Evolutionary conservation across 139 green algal species (phyloP), one percentile per base, ranked within the genome.

Genomic region (Zygnema cylindricum): DNA sequence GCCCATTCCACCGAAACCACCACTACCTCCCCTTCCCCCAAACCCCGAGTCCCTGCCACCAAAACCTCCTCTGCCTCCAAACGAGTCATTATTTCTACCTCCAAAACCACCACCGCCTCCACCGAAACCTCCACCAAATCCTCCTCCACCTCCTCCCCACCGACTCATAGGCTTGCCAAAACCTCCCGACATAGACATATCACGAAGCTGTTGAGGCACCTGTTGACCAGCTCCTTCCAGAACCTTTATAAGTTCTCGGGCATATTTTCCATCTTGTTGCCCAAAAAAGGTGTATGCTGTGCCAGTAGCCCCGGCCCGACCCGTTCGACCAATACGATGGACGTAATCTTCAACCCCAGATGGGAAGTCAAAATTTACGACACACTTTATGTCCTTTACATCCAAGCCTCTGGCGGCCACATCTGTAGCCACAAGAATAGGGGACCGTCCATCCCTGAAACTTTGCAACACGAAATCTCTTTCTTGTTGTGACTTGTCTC

Each of bases 401-500:
- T 98, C 95, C 55, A 96, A 90, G 11, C 94, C 94, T 23, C 94
- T 92, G 16, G 94, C 94, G 0, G 94, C 94, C 40, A 96, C 94
- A 81, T 96, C 94, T 23, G 94, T 96, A 54, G 94, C 94, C 21
- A 94, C 76, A 84, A 96, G 92, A 81, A 95, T 92, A 25, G 92
- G 92, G 2, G 41, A 43, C 21, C 82, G 75, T 7, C 94, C 92
- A 39, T 84, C 21, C 25, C 83, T 23, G 81, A 96, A 96, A 76
- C 89, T 69, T 11, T 69, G 57, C 16, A 98, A 91, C 40, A 96
- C 95, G 54, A 91, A 96, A 88, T 98, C 96, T 63, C 96, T 95
- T 93, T 98, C 96, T 86, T 94, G 91, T 94, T 98, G 96, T 77
- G 92, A 92, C 93, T 99, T 99, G 94, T 99, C 96, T 73, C 96